Evolutionary conservation across 2,329 filamentous ascomycete species (phyloP).

Genomic region (Fusarium kyushuense): DNA sequence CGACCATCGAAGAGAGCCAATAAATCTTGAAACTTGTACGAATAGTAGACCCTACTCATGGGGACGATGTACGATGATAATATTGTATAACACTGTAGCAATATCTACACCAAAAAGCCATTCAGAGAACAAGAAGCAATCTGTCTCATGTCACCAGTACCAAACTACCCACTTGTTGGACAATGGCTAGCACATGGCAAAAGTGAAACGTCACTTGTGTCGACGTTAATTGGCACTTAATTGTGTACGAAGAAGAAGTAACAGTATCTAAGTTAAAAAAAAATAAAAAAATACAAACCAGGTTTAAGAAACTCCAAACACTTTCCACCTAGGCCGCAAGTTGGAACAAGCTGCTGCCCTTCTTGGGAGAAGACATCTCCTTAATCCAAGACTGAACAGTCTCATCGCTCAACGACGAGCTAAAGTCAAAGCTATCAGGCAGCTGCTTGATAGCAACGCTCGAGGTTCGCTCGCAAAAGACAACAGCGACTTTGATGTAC

Average conservation of each 20-base stretch:
- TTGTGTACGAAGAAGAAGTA: slow-evolving; percentile 34
- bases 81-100: slow-evolving; percentile 46
- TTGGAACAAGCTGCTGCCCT: slow-evolving; percentile 45
- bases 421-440: slow-evolving; percentile 56
- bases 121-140: slow-evolving; percentile 22
- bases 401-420: slow-evolving; percentile 53
- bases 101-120: slow-evolving; percentile 26
- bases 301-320: background rate
- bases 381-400: slow-evolving; percentile 54
- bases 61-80: slow-evolving; percentile 39
- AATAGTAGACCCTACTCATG: slow-evolving; percentile 11
- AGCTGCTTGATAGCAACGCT: slow-evolving; percentile 69
- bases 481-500: slow-evolving; percentile 72
- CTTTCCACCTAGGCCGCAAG: slow-evolving; percentile 8
- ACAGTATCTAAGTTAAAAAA: background rate
- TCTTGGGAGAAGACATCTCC: slow-evolving; percentile 21
- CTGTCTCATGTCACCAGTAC: background rate
- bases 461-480: slow-evolving; percentile 66
- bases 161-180: background rate
- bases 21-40: slow-evolving; percentile 19
- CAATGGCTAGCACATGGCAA: background rate
- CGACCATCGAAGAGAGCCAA: slow-evolving; percentile 1
- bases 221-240: slow-evolving; percentile 16
- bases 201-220: background rate
- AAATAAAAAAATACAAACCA: no score